A percentile compares a stretch with the other conserved stretches of the same genome.
Evolutionary conservation across 2,329 filamentous ascomycete species (phyloP).

Genomic region (Ascosphaera apis): DNA sequence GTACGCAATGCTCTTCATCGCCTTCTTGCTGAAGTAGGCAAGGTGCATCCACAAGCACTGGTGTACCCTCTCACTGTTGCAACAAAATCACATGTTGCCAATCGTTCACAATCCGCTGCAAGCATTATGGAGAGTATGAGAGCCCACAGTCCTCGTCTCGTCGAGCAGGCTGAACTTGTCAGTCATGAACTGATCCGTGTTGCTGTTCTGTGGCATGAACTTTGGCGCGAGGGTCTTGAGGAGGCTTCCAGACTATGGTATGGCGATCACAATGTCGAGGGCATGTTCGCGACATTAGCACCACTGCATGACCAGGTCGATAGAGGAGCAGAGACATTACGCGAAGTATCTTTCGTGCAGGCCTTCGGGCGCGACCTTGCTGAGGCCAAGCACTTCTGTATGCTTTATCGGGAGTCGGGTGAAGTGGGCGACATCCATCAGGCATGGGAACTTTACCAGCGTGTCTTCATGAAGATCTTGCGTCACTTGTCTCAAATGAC

Average conservation of each 20-base stretch:
- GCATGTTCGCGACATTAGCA: slow-evolving; percentile 80
- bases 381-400: slow-evolving; percentile 90
- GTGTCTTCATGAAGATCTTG: slow-evolving; percentile 88
- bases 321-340: slow-evolving; percentile 70
- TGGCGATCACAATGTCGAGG: slow-evolving; percentile 88
- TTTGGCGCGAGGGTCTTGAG: slow-evolving; percentile 95
- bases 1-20: slow-evolving; percentile 84
- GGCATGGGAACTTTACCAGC: slow-evolving; percentile 98
- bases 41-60: slow-evolving; percentile 81
- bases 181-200: slow-evolving; percentile 94
- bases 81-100: slow-evolving; percentile 80
- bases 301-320: slow-evolving; percentile 84
- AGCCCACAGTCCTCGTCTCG: slow-evolving; percentile 73
- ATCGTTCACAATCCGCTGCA: slow-evolving; percentile 65
- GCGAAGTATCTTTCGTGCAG: slow-evolving; percentile 93
- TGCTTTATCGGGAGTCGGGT: slow-evolving; percentile 66
- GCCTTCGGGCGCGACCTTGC: slow-evolving; percentile 88
- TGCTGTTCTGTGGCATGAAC: slow-evolving; percentile 92
- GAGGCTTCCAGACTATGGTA: slow-evolving; percentile 95
- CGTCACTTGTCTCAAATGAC: slow-evolving; percentile 84
- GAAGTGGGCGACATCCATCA: slow-evolving; percentile 92
- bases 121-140: slow-evolving; percentile 98
- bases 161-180: slow-evolving; percentile 85
- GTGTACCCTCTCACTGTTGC: slow-evolving; percentile 95
- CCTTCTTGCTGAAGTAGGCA: slow-evolving; percentile 73